A percentile compares a stretch with the other conserved stretches of the same genome.
phyloP scores from a whole-genome alignment of 169 alveolate species.

The Perkinsus marinus region DNA sequence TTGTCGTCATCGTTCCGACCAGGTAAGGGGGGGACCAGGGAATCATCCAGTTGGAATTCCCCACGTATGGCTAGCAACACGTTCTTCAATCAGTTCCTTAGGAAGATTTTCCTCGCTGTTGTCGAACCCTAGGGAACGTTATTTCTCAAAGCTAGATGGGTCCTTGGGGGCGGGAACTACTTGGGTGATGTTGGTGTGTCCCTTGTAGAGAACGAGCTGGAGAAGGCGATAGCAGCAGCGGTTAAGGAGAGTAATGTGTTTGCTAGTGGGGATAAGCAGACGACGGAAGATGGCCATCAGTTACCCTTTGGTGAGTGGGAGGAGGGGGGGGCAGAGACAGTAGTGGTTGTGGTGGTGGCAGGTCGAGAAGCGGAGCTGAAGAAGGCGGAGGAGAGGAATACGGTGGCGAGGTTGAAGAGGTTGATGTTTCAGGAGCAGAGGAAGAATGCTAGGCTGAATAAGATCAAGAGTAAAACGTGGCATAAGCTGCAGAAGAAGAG shows the following conservation, averaged over 20 bases:
- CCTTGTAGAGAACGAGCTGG: background rate
- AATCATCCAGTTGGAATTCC: background rate
- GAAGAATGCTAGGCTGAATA: conserved; percentile 11
- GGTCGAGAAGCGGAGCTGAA: conserved; percentile 1
- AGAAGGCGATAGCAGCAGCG: background rate
- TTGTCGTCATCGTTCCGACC: background rate
- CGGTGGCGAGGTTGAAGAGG: conserved; percentile 21
- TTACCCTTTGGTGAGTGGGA: background rate
- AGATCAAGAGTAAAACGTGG: conserved; percentile 13
- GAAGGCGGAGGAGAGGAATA: conserved; percentile 12
- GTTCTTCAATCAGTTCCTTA: too few relatives aligned
- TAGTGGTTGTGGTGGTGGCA: conserved; percentile 50
- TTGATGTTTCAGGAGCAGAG: conserved; percentile 24
- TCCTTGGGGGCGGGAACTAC: too few relatives aligned
- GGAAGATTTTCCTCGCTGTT: too few relatives aligned
- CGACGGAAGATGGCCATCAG: background rate
- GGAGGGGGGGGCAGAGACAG: background rate
- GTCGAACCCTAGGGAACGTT: too few relatives aligned
- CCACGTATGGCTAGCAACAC: too few relatives aligned
- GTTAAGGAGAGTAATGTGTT: background rate
- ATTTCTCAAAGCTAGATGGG: too few relatives aligned
- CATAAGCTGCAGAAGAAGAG: conserved; percentile 11
- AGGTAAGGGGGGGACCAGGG: background rate
- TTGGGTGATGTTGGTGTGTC: background rate
- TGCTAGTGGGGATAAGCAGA: background rate